A percentile compares a stretch with the other conserved stretches of the same genome.
Conservation (phyloP, 176 grass and related monocot species). For the Puya raimondii region DNA sequence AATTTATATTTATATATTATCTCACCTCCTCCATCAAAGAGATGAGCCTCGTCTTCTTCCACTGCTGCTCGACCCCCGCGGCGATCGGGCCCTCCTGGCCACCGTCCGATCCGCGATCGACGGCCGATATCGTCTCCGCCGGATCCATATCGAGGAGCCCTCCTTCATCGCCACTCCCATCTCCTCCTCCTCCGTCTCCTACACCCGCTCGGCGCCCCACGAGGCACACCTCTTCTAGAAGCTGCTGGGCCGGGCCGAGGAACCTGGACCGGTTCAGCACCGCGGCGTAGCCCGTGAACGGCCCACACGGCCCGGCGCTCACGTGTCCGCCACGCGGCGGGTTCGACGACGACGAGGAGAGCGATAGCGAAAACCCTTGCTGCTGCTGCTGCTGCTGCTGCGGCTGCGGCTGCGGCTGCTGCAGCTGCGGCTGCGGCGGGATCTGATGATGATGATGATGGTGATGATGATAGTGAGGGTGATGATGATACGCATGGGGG, state of each 20-base stretch:
- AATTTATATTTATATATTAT: conserved; percentile 7
- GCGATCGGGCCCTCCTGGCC: conserved; percentile 1
- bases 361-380: conserved; percentile 23
- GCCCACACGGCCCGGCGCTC: conserved; percentile 49
- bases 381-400: conserved; percentile 1
- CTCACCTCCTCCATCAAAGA: conserved; percentile 89
- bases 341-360: conserved; percentile 16
- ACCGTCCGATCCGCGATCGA: conserved; percentile 32
- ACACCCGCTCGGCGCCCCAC: conserved; percentile 31
- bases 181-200: background rate
- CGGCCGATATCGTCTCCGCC: conserved; percentile 19
- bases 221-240: conserved; percentile 90
- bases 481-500: background rate
- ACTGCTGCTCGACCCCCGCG: conserved; percentile 51
- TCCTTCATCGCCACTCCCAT: conserved; percentile 15
- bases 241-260: conserved; percentile 70
- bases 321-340: conserved; percentile 4
- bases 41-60: conserved; percentile 93
- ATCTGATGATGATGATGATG: background rate
- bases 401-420: conserved; percentile 5
- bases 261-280: conserved; percentile 76
- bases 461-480: background rate
- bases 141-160: conserved; percentile 35
- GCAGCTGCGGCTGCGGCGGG: background rate
- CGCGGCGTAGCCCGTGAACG: conserved; percentile 82